Conservation (phyloP, 805 yeast genomes). For the Dipodascus albidus region DNA sequence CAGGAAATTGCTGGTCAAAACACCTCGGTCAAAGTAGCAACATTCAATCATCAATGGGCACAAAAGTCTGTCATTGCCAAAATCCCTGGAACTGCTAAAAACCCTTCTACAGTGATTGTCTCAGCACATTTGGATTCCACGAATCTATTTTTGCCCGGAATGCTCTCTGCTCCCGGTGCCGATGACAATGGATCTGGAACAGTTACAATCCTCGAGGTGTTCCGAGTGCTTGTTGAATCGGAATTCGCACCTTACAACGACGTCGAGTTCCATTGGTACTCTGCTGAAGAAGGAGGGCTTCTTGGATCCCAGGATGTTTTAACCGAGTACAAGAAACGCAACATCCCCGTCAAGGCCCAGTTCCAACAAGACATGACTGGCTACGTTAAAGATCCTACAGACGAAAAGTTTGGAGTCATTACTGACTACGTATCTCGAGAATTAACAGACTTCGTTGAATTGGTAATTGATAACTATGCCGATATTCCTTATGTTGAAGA, state of each 20-base stretch:
- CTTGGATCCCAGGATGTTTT: conserved; percentile 79
- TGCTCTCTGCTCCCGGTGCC: conserved; percentile 80
- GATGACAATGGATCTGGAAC: conserved; percentile 93
- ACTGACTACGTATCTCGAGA: conserved; percentile 50
- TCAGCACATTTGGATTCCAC: conserved; percentile 89
- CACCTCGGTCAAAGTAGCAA: conserved; percentile 32
- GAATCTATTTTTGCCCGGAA: conserved; percentile 57
- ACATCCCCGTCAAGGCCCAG: conserved; percentile 60
- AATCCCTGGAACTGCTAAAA: conserved; percentile 37
- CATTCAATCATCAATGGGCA: conserved; percentile 60
- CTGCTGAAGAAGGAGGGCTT: conserved; percentile 91
- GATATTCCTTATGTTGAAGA: conserved; percentile 63
- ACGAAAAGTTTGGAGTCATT: conserved; percentile 69
- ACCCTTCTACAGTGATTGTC: conserved; percentile 46
- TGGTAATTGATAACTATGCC: conserved; percentile 51
- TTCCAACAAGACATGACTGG: conserved; percentile 96
- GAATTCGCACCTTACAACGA: conserved; percentile 53
- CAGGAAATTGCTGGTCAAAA: conserved; percentile 22
- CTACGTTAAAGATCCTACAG: conserved; percentile 41
- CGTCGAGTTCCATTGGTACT: conserved; percentile 85
- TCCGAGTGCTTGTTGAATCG: conserved; percentile 43
- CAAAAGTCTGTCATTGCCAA: conserved; percentile 68
- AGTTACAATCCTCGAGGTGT: conserved; percentile 62
- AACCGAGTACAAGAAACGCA: conserved; percentile 35
- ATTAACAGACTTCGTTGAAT: conserved; percentile 50